Evolutionary conservation across 768 basidiomycete species (phyloP).

Genomic region (Pleurotus tuoliensis): DNA sequence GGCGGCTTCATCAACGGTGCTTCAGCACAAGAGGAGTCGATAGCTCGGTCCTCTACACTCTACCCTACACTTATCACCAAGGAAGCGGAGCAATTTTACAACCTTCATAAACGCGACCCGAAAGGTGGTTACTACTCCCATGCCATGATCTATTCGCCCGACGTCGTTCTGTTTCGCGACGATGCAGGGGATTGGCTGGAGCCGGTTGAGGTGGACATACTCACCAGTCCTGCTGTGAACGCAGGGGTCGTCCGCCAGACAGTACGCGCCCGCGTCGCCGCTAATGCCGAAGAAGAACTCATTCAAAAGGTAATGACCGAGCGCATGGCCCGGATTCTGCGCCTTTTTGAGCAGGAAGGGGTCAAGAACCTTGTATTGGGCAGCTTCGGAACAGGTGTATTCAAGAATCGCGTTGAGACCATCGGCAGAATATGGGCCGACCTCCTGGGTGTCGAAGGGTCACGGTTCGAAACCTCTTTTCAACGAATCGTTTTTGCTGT

Average conservation of each 20-base stretch:
- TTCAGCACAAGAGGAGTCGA: slow-evolving; percentile 77
- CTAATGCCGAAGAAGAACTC: slow-evolving; percentile 27
- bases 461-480: slow-evolving; percentile 57
- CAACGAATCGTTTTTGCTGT: slow-evolving; percentile 67
- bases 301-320: slow-evolving; percentile 63
- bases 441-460: slow-evolving; percentile 41
- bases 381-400: slow-evolving; percentile 78
- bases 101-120: slow-evolving; percentile 44
- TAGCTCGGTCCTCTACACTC: slow-evolving; percentile 73
- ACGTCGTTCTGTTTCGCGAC: slow-evolving; percentile 57
- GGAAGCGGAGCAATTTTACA: slow-evolving; percentile 58
- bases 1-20: slow-evolving; percentile 74
- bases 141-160: slow-evolving; percentile 73
- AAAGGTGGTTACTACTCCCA: slow-evolving; percentile 67
- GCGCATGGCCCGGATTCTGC: slow-evolving; percentile 65
- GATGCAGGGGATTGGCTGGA: slow-evolving; percentile 54
- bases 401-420: slow-evolving; percentile 55
- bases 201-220: slow-evolving; percentile 59
- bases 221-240: slow-evolving; percentile 76
- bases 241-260: slow-evolving; percentile 42
- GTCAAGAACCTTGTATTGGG: slow-evolving; percentile 62
- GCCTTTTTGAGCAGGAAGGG: slow-evolving; percentile 59
- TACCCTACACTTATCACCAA: slow-evolving; percentile 57
- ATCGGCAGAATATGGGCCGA: slow-evolving; percentile 67
- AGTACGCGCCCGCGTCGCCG: slow-evolving; percentile 9